Conservation (phyloP, 2,329 filamentous ascomycete genomes). For the Scopulariopsis brevicaulis region DNA sequence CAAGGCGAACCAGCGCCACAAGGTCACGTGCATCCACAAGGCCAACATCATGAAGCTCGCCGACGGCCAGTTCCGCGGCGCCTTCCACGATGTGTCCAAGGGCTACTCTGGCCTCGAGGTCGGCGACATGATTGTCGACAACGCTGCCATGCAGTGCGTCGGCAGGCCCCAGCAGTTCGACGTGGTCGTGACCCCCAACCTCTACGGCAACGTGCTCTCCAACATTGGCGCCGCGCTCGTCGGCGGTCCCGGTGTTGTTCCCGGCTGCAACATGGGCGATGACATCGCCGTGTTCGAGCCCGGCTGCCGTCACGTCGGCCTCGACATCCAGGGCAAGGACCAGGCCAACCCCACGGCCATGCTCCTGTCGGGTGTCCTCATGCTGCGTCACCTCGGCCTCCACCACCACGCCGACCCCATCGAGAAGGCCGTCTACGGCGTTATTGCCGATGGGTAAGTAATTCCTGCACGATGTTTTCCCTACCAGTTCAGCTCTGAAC, state of each 20-base stretch:
- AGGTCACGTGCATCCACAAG: slow-evolving; percentile 99
- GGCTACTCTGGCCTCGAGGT: slow-evolving; percentile 92
- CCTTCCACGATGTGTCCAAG: slow-evolving; percentile 85
- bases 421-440: slow-evolving; percentile 68
- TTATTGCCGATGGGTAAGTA: slow-evolving; percentile 81
- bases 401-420: slow-evolving; percentile 98
- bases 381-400: slow-evolving; percentile 90
- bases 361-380: slow-evolving; percentile 92
- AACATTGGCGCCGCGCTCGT: slow-evolving; percentile 98
- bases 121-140: slow-evolving; percentile 99
- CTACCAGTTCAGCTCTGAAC: not conserved
- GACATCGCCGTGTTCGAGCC: slow-evolving; percentile 98
- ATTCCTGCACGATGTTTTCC: not conserved
- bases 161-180: slow-evolving; percentile 96
- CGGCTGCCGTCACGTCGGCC: slow-evolving; percentile 96
- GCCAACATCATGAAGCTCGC: slow-evolving; percentile 99
- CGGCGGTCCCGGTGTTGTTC: slow-evolving; percentile 91
- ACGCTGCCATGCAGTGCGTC: slow-evolving; percentile 98
- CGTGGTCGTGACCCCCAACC: slow-evolving; percentile 99
- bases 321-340: slow-evolving; percentile 99
- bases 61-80: slow-evolving; percentile 96
- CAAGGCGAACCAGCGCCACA: slow-evolving; percentile 96
- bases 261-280: slow-evolving; percentile 98
- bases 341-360: slow-evolving; percentile 97
- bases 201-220: slow-evolving; percentile 97